Conservation (phyloP, 495 filamentous ascomycete genomes). For the Jackrogersella multiformis region DNA sequence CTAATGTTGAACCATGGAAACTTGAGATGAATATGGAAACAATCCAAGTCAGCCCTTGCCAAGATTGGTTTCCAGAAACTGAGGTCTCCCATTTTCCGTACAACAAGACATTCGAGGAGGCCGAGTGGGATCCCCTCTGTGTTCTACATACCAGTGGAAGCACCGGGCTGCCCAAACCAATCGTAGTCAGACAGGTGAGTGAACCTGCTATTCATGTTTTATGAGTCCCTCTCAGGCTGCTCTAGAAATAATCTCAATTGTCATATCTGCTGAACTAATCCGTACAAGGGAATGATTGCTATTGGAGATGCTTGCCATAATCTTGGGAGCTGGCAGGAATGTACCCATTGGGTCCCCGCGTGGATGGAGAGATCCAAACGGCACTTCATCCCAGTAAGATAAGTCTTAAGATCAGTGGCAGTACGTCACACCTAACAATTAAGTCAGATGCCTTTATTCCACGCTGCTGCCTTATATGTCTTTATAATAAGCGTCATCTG, state of each 20-base stretch:
- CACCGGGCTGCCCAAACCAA: constrained; percentile 65
- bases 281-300: neutral
- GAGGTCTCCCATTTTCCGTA: constrained; percentile 50
- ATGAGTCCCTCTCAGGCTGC: no score
- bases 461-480: constrained; percentile 47
- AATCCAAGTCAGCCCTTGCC: constrained; percentile 25
- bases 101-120: constrained; percentile 55
- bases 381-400: no score
- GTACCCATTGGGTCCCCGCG: neutral
- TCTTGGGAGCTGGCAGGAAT: neutral
- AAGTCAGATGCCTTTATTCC: constrained; percentile 51
- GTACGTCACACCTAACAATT: no score
- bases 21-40: constrained; percentile 44
- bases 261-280: no score
- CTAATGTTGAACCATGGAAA: constrained; percentile 50
- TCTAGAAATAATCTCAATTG: no score
- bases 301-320: neutral
- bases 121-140: constrained; percentile 55
- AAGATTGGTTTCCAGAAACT: constrained; percentile 34
- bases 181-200: constrained; percentile 60
- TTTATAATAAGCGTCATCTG: constrained; percentile 44
- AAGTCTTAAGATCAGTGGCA: no score
- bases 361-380: neutral
- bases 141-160: constrained; percentile 70
- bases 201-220: no score